These are phyloP conservation scores for Nasturtium officinale DNA, from an alignment of 345 rosid genomes.

Conservation along the genomic window DNA sequence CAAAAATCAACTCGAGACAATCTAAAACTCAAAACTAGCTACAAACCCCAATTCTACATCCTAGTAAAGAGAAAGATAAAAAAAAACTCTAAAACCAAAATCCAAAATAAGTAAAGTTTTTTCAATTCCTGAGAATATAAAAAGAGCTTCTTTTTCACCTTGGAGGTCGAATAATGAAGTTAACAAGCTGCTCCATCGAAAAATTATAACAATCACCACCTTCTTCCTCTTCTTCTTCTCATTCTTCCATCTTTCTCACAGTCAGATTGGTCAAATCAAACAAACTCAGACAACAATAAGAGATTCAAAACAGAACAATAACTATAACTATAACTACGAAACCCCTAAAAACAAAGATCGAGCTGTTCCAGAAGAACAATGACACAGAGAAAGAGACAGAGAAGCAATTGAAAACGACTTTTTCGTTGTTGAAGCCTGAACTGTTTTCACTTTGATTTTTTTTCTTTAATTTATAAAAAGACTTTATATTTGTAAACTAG, in stretches of 20 bases:
- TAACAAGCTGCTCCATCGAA: slow-evolving; percentile 60
- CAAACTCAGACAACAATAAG: background rate
- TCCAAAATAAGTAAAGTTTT: background rate
- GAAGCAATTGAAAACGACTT: slow-evolving; percentile 36
- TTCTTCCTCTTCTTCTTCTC: slow-evolving; percentile 28
- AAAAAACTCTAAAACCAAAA: background rate
- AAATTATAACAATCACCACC: slow-evolving; percentile 9
- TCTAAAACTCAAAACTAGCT: slow-evolving; percentile 18
- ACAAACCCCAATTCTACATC: slow-evolving; percentile 15
- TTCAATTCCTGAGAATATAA: background rate
- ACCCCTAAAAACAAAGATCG: slow-evolving; percentile 24
- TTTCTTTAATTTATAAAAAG: background rate
- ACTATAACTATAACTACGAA: background rate
- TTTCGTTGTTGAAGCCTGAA: slow-evolving; percentile 32
- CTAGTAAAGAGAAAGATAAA: background rate
- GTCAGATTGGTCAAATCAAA: background rate
- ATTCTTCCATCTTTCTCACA: slow-evolving; percentile 9
- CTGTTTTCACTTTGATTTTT: background rate
- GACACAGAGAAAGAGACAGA: background rate
- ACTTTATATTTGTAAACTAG: slow-evolving; percentile 9
- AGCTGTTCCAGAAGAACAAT: slow-evolving; percentile 24
- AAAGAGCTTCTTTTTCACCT: slow-evolving; percentile 52
- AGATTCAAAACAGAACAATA: background rate
- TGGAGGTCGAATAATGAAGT: slow-evolving; percentile 96
- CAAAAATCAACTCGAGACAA: slow-evolving; percentile 13